phyloP scores from a whole-genome alignment of 2,329 filamentous ascomycete species.

The Fusarium secorum region DNA sequence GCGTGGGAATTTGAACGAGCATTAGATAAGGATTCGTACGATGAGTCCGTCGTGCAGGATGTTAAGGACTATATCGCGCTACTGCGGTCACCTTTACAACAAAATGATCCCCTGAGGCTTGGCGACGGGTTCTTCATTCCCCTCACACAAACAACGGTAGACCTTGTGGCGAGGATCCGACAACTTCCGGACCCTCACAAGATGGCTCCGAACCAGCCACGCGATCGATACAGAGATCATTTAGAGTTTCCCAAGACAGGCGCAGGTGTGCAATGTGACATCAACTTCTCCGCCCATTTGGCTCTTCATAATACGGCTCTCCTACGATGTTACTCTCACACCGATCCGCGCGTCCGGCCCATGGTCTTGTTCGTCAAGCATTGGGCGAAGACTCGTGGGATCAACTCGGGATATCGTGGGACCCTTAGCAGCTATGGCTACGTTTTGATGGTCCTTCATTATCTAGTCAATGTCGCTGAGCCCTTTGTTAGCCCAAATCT shows the following conservation, averaged over 20 bases:
- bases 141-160: slow-evolving; percentile 44
- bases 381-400: slow-evolving; percentile 85
- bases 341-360: slow-evolving; percentile 77
- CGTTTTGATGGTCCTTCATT: slow-evolving; percentile 91
- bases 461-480: slow-evolving; percentile 80
- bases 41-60: slow-evolving; percentile 44
- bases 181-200: slow-evolving; percentile 59
- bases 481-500: slow-evolving; percentile 88
- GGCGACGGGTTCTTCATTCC: slow-evolving; percentile 47
- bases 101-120: background rate
- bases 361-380: slow-evolving; percentile 89
- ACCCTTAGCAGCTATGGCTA: slow-evolving; percentile 91
- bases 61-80: slow-evolving; percentile 60
- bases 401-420: slow-evolving; percentile 87
- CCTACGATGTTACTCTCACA: slow-evolving; percentile 82
- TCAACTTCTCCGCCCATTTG: slow-evolving; percentile 88
- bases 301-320: slow-evolving; percentile 85
- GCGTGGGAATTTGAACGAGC: slow-evolving; percentile 64
- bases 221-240: slow-evolving; percentile 62
- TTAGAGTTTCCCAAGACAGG: slow-evolving; percentile 81
- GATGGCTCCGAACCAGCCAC: slow-evolving; percentile 59
- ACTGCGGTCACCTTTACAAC: slow-evolving; percentile 52
- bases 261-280: slow-evolving; percentile 86
- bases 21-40: slow-evolving; percentile 58
- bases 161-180: slow-evolving; percentile 54